Conservation (phyloP, 495 filamentous ascomycete genomes). For the Penicillium turbatum region DNA sequence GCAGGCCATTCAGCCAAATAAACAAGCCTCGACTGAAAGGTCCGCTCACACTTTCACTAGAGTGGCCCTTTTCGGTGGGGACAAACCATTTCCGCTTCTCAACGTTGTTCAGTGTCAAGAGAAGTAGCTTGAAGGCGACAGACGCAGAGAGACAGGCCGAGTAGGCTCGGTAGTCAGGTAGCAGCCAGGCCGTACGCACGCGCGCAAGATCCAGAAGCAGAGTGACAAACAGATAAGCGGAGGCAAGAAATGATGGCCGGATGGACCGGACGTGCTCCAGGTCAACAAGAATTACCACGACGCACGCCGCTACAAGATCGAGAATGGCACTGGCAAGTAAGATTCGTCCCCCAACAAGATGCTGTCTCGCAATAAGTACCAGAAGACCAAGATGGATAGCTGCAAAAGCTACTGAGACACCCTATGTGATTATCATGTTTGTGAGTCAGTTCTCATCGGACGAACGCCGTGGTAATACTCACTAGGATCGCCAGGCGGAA, state of each 20-base stretch:
- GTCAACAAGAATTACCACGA: constrained; percentile 44
- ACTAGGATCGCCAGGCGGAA: constrained; percentile 12
- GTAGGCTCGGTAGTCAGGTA: constrained; percentile 4
- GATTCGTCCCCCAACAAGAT: constrained; percentile 19
- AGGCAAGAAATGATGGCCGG: constrained; percentile 49
- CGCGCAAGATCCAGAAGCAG: constrained; percentile 47
- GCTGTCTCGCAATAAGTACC: constrained; percentile 30
- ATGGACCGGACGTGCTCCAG: constrained; percentile 34
- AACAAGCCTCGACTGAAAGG: constrained; percentile 44
- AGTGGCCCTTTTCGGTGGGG: constrained; percentile 26
- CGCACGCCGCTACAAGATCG: constrained; percentile 25
- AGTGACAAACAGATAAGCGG: constrained; percentile 49
- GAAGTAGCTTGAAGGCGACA: constrained; percentile 36
- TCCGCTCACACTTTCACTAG: constrained; percentile 48
- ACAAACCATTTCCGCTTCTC: constrained; percentile 37
- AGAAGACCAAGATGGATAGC: constrained; percentile 35
- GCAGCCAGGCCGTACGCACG: constrained; percentile 47
- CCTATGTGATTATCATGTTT: too few species aligned
- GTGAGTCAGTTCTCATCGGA: too few species aligned
- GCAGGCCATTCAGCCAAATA: constrained; percentile 49
- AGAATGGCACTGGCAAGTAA: constrained; percentile 40
- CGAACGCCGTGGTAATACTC: neutral
- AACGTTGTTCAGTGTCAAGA: constrained; percentile 42
- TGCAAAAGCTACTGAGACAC: constrained; percentile 29
- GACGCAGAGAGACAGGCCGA: constrained; percentile 38